Percentiles rank a stretch among this genome's conserved stretches.
phyloP scores from a whole-genome alignment of 495 filamentous ascomycete genomes.

The Penicillium herquei region DNA sequence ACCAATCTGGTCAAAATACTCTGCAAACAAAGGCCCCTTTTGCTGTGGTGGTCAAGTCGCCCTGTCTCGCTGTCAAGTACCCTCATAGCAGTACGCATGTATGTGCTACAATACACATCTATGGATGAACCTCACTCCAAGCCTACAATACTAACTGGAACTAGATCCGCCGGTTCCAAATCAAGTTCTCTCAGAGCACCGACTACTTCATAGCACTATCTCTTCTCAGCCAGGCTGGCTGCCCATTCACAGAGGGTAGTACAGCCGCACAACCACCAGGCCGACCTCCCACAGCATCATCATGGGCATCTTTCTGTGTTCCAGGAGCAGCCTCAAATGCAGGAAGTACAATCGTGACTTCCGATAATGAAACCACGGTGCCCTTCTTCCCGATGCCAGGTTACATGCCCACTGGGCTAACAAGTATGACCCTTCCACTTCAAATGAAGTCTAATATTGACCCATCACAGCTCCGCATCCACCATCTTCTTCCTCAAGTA shows the following conservation, averaged over 20 bases:
- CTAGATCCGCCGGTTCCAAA: slow-evolving; percentile 43
- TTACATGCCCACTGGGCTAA: slow-evolving; percentile 4
- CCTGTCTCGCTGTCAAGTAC: slow-evolving; percentile 46
- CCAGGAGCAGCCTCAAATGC: slow-evolving; percentile 5
- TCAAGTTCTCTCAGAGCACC: slow-evolving; percentile 37
- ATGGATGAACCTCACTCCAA: neutral
- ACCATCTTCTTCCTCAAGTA: slow-evolving; percentile 13
- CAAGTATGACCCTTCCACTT: slow-evolving; percentile 9
- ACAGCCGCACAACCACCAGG: slow-evolving; percentile 14
- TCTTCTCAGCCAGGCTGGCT: slow-evolving; percentile 38
- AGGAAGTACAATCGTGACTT: slow-evolving; percentile 5
- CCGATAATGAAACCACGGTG: slow-evolving; percentile 10
- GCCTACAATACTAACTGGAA: neutral
- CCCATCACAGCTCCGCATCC: neutral
- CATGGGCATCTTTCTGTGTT: slow-evolving; percentile 21
- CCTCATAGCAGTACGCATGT: slow-evolving; percentile 18
- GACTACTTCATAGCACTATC: slow-evolving; percentile 41
- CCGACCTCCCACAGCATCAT: slow-evolving; percentile 28
- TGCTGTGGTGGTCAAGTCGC: slow-evolving; percentile 42
- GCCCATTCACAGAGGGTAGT: slow-evolving; percentile 39
- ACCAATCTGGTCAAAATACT: slow-evolving; percentile 3
- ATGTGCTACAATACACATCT: slow-evolving; percentile 2
- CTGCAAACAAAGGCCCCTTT: slow-evolving; percentile 25
- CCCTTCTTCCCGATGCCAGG: slow-evolving; percentile 7
- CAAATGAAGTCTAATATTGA: neutral